Evolutionary conservation across 495 filamentous ascomycete species (phyloP).

Genomic region (Halenospora varia): DNA sequence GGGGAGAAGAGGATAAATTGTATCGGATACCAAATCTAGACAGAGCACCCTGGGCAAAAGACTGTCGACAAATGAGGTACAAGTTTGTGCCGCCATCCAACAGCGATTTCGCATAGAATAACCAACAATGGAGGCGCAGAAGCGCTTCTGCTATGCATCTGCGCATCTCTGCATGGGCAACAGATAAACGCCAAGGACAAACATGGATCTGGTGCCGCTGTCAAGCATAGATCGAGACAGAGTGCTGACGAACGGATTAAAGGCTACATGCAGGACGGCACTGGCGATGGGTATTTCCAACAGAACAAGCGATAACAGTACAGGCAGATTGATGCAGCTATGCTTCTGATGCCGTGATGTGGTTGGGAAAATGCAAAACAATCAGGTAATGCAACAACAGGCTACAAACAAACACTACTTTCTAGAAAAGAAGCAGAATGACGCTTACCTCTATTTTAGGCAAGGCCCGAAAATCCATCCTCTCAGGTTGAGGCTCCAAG

Average conservation of each 20-base stretch:
- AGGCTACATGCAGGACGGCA: background rate
- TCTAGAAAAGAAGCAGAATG: background rate
- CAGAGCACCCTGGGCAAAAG: background rate
- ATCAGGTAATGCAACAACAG: conserved; percentile 9
- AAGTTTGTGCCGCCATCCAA: background rate
- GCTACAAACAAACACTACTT: background rate
- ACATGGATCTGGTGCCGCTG: background rate
- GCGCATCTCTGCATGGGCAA: too few species aligned
- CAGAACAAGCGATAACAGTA: background rate
- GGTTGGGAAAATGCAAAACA: background rate
- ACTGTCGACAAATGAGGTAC: background rate
- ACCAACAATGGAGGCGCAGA: background rate
- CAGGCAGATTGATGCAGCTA: background rate
- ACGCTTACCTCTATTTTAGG: conserved; percentile 20
- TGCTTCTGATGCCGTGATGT: background rate
- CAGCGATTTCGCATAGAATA: background rate
- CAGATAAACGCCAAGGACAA: background rate
- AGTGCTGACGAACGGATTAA: background rate
- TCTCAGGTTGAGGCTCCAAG: background rate
- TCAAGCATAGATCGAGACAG: background rate
- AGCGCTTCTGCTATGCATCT: background rate
- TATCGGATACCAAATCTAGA: background rate
- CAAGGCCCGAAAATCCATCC: conserved; percentile 21
- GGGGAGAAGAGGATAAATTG: background rate
- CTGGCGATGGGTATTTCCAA: background rate